A percentile compares a stretch with the other conserved stretches of the same genome.
Evolutionary conservation across 176 grass and related monocot genomes (phyloP).

Genomic region (Zoysia japonica): DNA sequence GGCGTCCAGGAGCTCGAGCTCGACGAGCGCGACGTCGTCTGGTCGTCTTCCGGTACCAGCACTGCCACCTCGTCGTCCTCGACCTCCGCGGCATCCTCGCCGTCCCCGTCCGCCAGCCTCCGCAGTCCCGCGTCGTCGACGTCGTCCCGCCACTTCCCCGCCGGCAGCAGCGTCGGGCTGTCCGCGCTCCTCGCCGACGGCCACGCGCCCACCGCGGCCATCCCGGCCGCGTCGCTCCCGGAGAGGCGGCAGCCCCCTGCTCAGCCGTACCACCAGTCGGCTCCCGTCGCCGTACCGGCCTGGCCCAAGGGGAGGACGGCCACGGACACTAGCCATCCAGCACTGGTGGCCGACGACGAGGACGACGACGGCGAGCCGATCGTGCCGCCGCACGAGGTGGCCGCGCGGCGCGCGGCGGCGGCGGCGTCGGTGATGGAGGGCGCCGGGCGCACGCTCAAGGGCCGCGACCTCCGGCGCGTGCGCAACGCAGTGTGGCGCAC

Average conservation of each 20-base stretch:
- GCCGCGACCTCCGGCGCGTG: slow-evolving; percentile 75
- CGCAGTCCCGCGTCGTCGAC: slow-evolving; percentile 29
- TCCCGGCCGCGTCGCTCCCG: slow-evolving; percentile 28
- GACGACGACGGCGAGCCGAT: slow-evolving; percentile 50
- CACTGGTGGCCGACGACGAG: slow-evolving; percentile 9
- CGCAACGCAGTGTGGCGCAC: slow-evolving; percentile 79
- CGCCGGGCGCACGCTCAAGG: slow-evolving; percentile 74
- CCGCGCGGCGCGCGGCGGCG: slow-evolving; percentile 52
- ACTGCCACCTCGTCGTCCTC: slow-evolving; percentile 39
- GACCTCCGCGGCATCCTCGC: slow-evolving; percentile 45
- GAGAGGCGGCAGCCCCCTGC: slow-evolving; percentile 24
- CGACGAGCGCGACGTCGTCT: slow-evolving; percentile 82
- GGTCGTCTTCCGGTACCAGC: slow-evolving; percentile 38
- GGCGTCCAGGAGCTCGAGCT: slow-evolving; percentile 59
- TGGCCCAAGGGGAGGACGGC: slow-evolving; percentile 49
- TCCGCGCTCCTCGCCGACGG: slow-evolving; percentile 59
- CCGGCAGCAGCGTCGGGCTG: slow-evolving; percentile 43
- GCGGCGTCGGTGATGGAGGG: slow-evolving; percentile 78
- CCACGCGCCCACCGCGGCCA: slow-evolving; percentile 9
- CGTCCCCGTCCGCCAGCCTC: slow-evolving; percentile 26
- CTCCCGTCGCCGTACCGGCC: slow-evolving; percentile 66
- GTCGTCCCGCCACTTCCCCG: slow-evolving; percentile 43
- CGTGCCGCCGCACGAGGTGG: slow-evolving; percentile 69
- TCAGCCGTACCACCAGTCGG: slow-evolving; percentile 58
- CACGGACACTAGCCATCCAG: slow-evolving; percentile 23